Percentiles rank a stretch among this genome's conserved stretches.
These are phyloP conservation scores for Hypoxylon cercidicola DNA, from an alignment of 495 filamentous ascomycete species.

Conservation along the genomic window DNA sequence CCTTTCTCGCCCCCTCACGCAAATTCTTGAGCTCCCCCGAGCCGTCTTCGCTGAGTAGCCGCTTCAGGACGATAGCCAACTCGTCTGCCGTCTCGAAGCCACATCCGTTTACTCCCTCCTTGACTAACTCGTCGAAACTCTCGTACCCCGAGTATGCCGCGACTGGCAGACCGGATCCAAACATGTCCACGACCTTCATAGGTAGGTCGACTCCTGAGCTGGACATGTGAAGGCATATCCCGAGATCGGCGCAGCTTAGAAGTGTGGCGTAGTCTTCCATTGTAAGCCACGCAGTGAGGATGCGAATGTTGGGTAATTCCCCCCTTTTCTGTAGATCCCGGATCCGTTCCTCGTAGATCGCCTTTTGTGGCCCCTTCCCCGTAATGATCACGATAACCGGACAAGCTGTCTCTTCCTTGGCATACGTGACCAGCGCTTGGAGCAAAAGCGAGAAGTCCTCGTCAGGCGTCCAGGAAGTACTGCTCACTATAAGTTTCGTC, in stretches of 20 bases:
- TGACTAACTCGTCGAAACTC: conserved; percentile 87
- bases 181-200: conserved; percentile 99
- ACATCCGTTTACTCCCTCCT: conserved; percentile 83
- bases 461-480: conserved; percentile 96
- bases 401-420: conserved; percentile 51
- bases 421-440: conserved; percentile 80
- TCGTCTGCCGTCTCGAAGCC: conserved; percentile 77
- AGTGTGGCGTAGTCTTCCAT: conserved; percentile 85
- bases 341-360: conserved; percentile 76
- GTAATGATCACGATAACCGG: conserved; percentile 88
- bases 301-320: conserved; percentile 71
- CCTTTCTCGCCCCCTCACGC: conserved; percentile 76
- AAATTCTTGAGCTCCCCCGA: conserved; percentile 65
- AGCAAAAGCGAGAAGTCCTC: conserved; percentile 94
- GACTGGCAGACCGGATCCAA: conserved; percentile 91
- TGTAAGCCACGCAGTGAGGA: conserved; percentile 84
- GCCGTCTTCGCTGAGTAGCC: conserved; percentile 66
- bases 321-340: conserved; percentile 64
- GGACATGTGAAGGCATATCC: conserved; percentile 90
- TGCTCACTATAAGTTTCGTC: conserved; percentile 80
- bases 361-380: conserved; percentile 87
- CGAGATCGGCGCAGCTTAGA: conserved; percentile 88
- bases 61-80: conserved; percentile 66
- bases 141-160: conserved; percentile 84
- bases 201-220: conserved; percentile 95